Conservation (phyloP, 2,329 filamentous ascomycete genomes). For the Neofusicoccum kwambonambiense region DNA sequence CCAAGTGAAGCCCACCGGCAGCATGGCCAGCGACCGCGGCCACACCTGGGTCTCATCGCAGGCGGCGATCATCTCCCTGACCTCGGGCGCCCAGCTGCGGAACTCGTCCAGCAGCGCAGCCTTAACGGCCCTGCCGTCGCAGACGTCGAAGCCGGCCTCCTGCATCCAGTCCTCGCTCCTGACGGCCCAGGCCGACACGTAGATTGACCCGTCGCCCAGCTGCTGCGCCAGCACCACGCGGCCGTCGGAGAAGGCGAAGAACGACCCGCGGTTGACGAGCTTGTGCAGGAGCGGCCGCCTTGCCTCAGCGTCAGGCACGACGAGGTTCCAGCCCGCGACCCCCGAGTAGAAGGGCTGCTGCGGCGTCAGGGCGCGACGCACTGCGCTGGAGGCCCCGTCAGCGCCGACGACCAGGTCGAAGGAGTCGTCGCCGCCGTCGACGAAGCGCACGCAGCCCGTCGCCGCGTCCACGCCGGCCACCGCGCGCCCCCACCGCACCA, state of each 20-base stretch:
- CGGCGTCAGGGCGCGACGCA: constrained; percentile 16
- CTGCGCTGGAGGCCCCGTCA: too few species aligned
- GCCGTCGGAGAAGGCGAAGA: constrained; percentile 25
- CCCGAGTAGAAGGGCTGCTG: constrained; percentile 39
- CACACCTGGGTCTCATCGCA: constrained; percentile 28
- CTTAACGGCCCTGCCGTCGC: constrained; percentile 18
- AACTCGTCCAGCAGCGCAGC: constrained; percentile 25
- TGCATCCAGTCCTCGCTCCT: constrained; percentile 25
- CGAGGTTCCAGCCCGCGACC: constrained; percentile 33
- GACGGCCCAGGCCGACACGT: too few species aligned
- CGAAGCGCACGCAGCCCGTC: too few species aligned
- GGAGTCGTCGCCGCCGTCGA: constrained; percentile 16
- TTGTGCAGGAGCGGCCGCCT: constrained; percentile 29
- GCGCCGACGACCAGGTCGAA: not conserved
- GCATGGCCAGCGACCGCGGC: constrained; percentile 31
- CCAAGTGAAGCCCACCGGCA: constrained; percentile 41
- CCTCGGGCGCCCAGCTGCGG: constrained; percentile 32
- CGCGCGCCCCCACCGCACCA: constrained; percentile 26
- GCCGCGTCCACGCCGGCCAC: not conserved
- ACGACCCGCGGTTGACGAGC: constrained; percentile 35
- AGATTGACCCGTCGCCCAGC: too few species aligned
- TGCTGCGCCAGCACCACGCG: too few species aligned
- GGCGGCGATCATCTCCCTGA: constrained; percentile 28
- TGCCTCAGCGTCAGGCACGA: constrained; percentile 28
- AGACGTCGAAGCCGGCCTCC: not conserved